Evolutionary conservation across 345 rosid species (phyloP).

Genomic region (Lumnitzera racemosa): DNA sequence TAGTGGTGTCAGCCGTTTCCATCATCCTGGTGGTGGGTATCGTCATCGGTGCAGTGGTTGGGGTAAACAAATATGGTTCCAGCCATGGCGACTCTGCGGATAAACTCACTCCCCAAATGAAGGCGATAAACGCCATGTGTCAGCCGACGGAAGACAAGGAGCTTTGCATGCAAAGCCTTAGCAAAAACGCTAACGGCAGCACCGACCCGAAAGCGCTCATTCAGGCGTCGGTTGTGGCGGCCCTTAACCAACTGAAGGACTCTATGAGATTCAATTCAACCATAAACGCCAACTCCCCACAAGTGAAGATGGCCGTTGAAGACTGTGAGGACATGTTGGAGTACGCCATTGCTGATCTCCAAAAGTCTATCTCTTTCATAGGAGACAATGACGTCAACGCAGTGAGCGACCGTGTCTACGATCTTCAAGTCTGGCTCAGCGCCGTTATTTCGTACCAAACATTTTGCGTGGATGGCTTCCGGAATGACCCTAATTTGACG

Average conservation of each 20-base stretch:
- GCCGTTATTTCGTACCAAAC: slow-evolving; percentile 50
- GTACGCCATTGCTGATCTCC: slow-evolving; percentile 25
- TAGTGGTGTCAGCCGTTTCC: slow-evolving; percentile 29
- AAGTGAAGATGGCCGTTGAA: slow-evolving; percentile 22
- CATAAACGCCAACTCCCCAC: slow-evolving; percentile 7
- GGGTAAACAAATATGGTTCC: background rate
- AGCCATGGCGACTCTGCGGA: background rate
- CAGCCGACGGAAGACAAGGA: slow-evolving; percentile 34
- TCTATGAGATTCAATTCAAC: slow-evolving; percentile 29
- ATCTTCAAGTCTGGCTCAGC: slow-evolving; percentile 41
- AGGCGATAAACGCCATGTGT: slow-evolving; percentile 34
- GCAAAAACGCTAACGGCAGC: slow-evolving; percentile 21
- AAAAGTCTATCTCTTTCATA: slow-evolving; percentile 17
- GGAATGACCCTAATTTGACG: slow-evolving; percentile 16
- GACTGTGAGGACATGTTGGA: slow-evolving; percentile 32
- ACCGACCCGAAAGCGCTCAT: slow-evolving; percentile 40
- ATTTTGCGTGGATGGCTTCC: slow-evolving; percentile 50
- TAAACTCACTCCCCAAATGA: slow-evolving; percentile 20
- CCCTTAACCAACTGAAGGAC: slow-evolving; percentile 24
- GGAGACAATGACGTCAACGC: slow-evolving; percentile 11
- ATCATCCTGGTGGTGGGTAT: slow-evolving; percentile 37
- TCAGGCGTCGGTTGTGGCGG: slow-evolving; percentile 31
- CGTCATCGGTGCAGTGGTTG: slow-evolving; percentile 26
- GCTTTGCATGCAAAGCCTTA: slow-evolving; percentile 42
- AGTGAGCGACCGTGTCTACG: slow-evolving; percentile 7